Conservation (phyloP, 129 eudicot species). For the Chrysanthemum lavandulifolium region DNA sequence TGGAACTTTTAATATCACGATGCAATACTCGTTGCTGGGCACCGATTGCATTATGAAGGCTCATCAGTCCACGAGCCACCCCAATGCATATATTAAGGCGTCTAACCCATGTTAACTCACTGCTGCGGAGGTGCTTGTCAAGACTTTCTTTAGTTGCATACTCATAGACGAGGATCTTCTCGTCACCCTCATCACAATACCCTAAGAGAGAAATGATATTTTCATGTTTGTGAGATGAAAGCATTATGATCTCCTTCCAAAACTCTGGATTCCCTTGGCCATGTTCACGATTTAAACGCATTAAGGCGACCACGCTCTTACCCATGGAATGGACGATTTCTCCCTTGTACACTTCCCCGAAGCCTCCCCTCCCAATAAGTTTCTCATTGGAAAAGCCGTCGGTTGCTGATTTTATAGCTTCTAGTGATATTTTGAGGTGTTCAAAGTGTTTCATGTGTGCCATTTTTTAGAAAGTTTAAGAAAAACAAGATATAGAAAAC, state of each 20-base stretch:
- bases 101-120: not conserved
- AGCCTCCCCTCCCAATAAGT: not conserved
- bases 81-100: not conserved
- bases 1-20: not conserved
- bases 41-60: not conserved
- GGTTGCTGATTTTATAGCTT: not conserved
- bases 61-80: not conserved
- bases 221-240: not conserved
- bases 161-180: not conserved
- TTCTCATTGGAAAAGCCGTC: not conserved
- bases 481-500: too few species aligned
- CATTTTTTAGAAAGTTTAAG: too few species aligned
- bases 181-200: not conserved
- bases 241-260: not conserved
- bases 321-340: not conserved
- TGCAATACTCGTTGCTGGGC: not conserved
- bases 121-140: not conserved
- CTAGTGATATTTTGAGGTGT: not conserved
- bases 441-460: not conserved
- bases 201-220: not conserved
- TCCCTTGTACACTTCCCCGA: not conserved
- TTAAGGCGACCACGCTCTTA: not conserved
- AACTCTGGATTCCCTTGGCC: not conserved
- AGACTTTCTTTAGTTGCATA: not conserved
- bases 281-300: not conserved